These are phyloP conservation scores for Solanum etuberosum DNA, from an alignment of 257 asterid species.

Conservation along the genomic window DNA sequence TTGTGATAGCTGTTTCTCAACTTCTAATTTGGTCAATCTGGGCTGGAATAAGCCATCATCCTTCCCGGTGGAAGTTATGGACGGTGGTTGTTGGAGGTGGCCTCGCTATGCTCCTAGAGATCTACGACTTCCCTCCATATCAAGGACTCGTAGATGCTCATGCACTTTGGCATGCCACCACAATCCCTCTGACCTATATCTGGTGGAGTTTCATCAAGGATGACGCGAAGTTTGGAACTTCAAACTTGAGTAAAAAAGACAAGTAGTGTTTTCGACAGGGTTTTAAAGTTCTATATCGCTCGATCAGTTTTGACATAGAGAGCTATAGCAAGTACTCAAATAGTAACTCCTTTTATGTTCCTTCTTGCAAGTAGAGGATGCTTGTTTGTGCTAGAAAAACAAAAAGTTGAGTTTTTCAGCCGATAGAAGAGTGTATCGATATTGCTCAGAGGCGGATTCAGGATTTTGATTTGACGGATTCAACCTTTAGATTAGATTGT, in stretches of 20 bases:
- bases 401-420: not conserved
- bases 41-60: constrained; percentile 62
- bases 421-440: not conserved
- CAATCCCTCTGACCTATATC: constrained; percentile 60
- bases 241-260: constrained; percentile 40
- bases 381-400: not conserved
- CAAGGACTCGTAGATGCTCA: constrained; percentile 70
- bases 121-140: constrained; percentile 70
- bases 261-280: constrained; percentile 8
- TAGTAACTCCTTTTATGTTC: not conserved
- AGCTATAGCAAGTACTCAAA: not conserved
- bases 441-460: not conserved
- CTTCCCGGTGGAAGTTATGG: constrained; percentile 66
- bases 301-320: not conserved
- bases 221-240: constrained; percentile 56
- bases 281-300: not conserved
- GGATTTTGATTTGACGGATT: not conserved
- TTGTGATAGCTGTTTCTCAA: constrained; percentile 42
- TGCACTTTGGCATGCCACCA: constrained; percentile 77
- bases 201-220: constrained; percentile 87
- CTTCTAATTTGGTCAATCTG: constrained; percentile 58
- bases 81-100: constrained; percentile 54
- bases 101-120: constrained; percentile 55
- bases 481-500: not conserved
- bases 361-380: not conserved